Conservation (phyloP, 106 monocot genomes). For the Apostasia shenzhenica region DNA sequence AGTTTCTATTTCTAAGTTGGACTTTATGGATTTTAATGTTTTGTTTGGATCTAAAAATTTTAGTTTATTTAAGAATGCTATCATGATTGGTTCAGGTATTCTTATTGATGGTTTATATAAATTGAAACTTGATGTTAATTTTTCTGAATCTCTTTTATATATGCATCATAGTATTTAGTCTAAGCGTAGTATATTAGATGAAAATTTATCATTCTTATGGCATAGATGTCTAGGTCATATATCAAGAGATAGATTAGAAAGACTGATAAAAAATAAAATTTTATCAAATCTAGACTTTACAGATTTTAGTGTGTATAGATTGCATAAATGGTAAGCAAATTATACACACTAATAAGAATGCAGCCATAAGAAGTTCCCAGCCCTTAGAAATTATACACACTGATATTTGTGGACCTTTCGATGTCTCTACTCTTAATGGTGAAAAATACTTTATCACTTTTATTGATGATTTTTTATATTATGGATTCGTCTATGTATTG, state of each 20-base stretch:
- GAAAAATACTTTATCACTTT: constrained; percentile 3
- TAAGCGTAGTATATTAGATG: constrained; percentile 1
- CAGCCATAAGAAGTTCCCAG: not conserved
- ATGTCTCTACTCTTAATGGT: not conserved
- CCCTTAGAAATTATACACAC: not conserved
- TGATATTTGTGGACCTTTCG: not conserved
- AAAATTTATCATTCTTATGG: constrained; percentile 11
- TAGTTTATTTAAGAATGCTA: constrained; percentile 11
- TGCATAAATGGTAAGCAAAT: constrained; percentile 1
- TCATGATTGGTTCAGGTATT: constrained; percentile 1
- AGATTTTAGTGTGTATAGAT: not conserved
- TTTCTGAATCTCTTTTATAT: not conserved
- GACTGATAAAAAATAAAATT: not conserved
- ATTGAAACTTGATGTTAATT: constrained; percentile 6
- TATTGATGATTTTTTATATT: constrained; percentile 3
- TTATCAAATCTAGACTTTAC: constrained; percentile 1
- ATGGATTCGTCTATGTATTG: not conserved
- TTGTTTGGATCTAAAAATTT: constrained; percentile 5
- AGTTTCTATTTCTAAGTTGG: constrained; percentile 6
- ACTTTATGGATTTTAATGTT: not conserved
- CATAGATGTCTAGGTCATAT: constrained; percentile 7
- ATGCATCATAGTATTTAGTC: not conserved
- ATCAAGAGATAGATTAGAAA: not conserved
- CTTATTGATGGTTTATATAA: constrained; percentile 15
- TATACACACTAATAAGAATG: constrained; percentile 10